Conservation (phyloP, 441 rosid genomes). For the Populus hybrid region DNA sequence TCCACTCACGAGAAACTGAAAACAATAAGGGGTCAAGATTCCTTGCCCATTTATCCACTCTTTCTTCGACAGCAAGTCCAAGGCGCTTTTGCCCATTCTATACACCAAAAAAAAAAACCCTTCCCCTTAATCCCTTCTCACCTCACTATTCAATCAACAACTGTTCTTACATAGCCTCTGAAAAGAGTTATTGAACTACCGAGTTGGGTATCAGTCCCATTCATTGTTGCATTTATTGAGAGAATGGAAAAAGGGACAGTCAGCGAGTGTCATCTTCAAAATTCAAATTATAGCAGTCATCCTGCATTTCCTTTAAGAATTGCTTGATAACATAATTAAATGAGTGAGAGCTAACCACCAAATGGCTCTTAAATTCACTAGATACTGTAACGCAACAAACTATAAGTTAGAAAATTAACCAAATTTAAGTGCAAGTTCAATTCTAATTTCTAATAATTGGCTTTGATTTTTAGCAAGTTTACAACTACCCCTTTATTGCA, state of each 20-base stretch:
- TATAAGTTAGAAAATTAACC: not conserved
- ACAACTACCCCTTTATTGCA: not conserved
- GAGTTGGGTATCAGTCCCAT: slow-evolving; percentile 21
- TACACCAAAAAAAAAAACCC: not conserved
- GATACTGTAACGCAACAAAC: not conserved
- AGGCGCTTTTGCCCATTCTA: slow-evolving; percentile 25
- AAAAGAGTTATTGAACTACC: slow-evolving; percentile 17
- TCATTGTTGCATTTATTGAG: slow-evolving; percentile 1
- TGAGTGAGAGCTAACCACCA: not conserved
- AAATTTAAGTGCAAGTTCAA: not conserved
- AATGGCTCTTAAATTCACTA: not conserved
- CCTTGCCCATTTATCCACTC: slow-evolving; percentile 43
- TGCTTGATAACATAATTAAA: not conserved
- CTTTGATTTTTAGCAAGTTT: not conserved
- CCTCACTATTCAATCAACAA: not conserved
- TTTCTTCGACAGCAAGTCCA: slow-evolving; percentile 36
- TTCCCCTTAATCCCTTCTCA: not conserved
- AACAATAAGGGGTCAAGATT: slow-evolving; percentile 38
- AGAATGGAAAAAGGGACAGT: not conserved
- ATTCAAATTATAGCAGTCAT: not conserved
- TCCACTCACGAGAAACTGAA: slow-evolving; percentile 9
- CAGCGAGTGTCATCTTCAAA: not conserved
- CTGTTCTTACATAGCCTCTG: not conserved
- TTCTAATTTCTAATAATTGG: not conserved
- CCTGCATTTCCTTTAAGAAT: not conserved